Evolutionary conservation across 345 rosid genomes (phyloP).

Genomic region (Pistacia vera): DNA sequence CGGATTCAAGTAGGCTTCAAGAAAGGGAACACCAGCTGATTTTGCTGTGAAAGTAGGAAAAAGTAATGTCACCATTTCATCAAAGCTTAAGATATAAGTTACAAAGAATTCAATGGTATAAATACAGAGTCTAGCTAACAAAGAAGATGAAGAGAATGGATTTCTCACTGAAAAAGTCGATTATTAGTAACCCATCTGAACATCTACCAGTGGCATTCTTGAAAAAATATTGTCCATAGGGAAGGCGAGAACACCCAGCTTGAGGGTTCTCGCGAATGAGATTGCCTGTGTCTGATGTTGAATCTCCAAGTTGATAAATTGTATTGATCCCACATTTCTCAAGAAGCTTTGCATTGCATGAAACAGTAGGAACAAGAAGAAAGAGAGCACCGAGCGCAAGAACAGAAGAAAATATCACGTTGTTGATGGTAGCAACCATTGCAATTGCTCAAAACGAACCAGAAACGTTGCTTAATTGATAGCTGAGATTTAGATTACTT

Average conservation of each 20-base stretch:
- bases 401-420: not conserved
- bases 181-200: constrained; percentile 28
- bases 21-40: constrained; percentile 27
- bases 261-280: constrained; percentile 3
- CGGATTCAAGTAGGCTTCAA: constrained; percentile 32
- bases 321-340: constrained; percentile 13
- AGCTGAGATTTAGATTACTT: too few relatives aligned
- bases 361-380: not conserved
- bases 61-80: too few relatives aligned
- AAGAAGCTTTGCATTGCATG: not conserved
- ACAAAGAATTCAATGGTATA: too few relatives aligned
- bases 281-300: constrained; percentile 21
- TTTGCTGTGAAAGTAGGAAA: not conserved
- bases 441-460: too few relatives aligned
- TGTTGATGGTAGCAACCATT: not conserved
- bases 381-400: not conserved
- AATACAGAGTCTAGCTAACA: not conserved
- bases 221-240: constrained; percentile 25
- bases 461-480: too few relatives aligned
- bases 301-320: constrained; percentile 23
- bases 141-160: not conserved
- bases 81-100: not conserved
- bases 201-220: constrained; percentile 28
- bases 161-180: constrained; percentile 27
- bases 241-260: constrained; percentile 4